A percentile compares a stretch with the other conserved stretches of the same genome.
phyloP scores from a whole-genome alignment of 1,284 basidiomycete species.

The Ceratorhiza oryzae-sativae region DNA sequence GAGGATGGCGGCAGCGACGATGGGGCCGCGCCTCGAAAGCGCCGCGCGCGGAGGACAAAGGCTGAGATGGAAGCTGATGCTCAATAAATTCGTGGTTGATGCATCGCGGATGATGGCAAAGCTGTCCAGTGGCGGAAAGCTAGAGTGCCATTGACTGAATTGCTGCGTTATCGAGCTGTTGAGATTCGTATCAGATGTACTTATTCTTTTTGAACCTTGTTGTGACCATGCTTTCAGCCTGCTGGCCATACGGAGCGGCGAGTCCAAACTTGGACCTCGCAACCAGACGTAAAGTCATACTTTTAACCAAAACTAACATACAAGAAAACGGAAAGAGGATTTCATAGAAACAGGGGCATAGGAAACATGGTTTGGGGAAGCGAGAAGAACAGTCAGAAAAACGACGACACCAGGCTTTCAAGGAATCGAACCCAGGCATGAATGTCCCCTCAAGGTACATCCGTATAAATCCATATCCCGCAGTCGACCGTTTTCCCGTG shows the following conservation, averaged over 20 bases:
- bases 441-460: conserved; percentile 3
- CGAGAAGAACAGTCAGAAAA: neutral
- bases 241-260: neutral
- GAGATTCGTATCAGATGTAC: conserved; percentile 1
- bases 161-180: neutral
- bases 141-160: neutral
- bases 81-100: neutral
- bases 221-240: neutral
- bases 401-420: neutral
- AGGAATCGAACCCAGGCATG: neutral
- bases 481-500: conserved; percentile 13
- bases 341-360: conserved; percentile 33
- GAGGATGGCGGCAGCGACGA: conserved; percentile 35
- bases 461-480: neutral
- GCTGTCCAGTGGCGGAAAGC: neutral
- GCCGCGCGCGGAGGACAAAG: conserved; percentile 35
- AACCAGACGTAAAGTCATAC: neutral
- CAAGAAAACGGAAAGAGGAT: conserved; percentile 13
- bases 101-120: neutral
- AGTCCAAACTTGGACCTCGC: neutral
- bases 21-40: conserved; percentile 32
- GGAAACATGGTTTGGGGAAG: neutral
- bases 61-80: conserved; percentile 37
- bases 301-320: conserved; percentile 8
- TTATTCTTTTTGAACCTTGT: neutral